Evolutionary conservation across 495 filamentous ascomycete genomes (phyloP).

Genomic region (Hyaloscypha variabilis): DNA sequence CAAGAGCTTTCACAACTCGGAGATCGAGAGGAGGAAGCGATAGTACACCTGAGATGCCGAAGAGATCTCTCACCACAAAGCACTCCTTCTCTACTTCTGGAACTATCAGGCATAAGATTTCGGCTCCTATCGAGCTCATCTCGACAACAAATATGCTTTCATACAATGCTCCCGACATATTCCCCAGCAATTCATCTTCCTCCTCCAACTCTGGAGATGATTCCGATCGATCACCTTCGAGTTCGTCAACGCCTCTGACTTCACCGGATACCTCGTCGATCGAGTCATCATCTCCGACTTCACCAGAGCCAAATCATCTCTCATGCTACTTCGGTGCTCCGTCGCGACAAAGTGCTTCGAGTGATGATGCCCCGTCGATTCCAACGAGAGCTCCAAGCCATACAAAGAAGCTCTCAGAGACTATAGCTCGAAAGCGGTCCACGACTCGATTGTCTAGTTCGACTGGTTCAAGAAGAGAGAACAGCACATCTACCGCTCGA

Average conservation of each 20-base stretch:
- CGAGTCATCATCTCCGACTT: constrained; percentile 52
- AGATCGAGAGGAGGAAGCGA: constrained; percentile 10
- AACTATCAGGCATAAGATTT: constrained; percentile 70
- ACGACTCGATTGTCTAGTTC: constrained; percentile 47
- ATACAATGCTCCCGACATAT: constrained; percentile 86
- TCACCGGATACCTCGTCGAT: constrained; percentile 74
- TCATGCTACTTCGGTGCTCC: constrained; percentile 72
- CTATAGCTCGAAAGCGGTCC: constrained; percentile 67
- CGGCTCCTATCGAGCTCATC: constrained; percentile 79
- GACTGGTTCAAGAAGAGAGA: constrained; percentile 36
- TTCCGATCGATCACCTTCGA: constrained; percentile 49
- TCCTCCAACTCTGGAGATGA: constrained; percentile 48
- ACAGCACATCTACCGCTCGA: constrained; percentile 28
- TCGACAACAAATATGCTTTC: constrained; percentile 96
- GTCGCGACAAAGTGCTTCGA: constrained; percentile 35
- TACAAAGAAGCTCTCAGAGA: constrained; percentile 68
- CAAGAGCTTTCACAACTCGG: constrained; percentile 29
- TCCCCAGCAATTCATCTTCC: constrained; percentile 57
- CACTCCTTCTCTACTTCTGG: constrained; percentile 30
- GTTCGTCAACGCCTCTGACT: constrained; percentile 61
- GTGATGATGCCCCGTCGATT: constrained; percentile 59
- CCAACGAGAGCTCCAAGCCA: constrained; percentile 80
- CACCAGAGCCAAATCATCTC: constrained; percentile 74
- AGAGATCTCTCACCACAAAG: constrained; percentile 50
- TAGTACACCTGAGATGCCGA: constrained; percentile 35